Conservation (phyloP, 371 early-diverging fungal genomes). For the Circinella minor region DNA sequence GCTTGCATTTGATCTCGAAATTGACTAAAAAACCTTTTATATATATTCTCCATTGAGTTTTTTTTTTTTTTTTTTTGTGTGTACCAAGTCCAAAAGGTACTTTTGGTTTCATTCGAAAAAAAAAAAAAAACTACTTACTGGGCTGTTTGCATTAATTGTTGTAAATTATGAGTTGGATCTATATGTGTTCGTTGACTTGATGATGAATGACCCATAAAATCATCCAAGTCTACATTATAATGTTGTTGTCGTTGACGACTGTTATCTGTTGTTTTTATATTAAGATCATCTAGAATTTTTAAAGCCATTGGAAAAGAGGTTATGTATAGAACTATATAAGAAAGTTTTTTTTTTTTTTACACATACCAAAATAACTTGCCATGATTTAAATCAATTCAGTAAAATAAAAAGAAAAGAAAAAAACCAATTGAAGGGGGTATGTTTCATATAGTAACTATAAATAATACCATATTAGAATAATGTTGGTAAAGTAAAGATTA, state of each 20-base stretch:
- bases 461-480: no score
- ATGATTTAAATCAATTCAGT: background rate
- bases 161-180: conserved; percentile 18
- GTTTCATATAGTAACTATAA: no score
- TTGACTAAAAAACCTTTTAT: conserved; percentile 38
- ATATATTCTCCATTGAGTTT: background rate
- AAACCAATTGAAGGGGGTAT: no score
- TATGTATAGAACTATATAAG: background rate
- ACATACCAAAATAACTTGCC: conserved; percentile 16
- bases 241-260: background rate
- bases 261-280: background rate
- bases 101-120: background rate
- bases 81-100: background rate
- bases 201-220: conserved; percentile 6
- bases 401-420: background rate
- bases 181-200: background rate
- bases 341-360: no score
- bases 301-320: background rate
- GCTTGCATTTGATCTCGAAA: conserved; percentile 45
- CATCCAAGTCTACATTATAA: conserved; percentile 13
- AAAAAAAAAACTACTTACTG: conserved; percentile 27
- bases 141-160: conserved; percentile 42
- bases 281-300: conserved; percentile 10
- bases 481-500: no score
- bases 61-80: background rate